phyloP scores from a whole-genome alignment of 78 protist species.

The Capsaspora owczarzaki region DNA sequence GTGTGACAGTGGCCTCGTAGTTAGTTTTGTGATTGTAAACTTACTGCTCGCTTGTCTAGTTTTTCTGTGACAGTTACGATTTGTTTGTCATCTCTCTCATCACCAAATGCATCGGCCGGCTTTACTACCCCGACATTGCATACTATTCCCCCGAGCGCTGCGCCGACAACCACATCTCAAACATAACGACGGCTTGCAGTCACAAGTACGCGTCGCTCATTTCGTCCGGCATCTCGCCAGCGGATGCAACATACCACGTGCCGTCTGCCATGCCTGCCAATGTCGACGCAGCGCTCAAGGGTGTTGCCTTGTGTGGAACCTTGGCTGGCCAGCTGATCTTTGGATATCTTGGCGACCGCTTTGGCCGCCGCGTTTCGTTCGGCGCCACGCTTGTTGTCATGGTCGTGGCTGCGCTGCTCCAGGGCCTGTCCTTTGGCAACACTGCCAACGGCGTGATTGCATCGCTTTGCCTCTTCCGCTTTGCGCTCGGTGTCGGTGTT shows the following conservation, averaged over 20 bases:
- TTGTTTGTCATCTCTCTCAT: not conserved
- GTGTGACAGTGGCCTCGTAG: not conserved
- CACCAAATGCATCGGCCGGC: not conserved
- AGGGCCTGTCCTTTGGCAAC: not conserved
- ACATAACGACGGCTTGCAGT: not conserved
- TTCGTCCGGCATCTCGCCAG: not conserved
- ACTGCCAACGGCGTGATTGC: not conserved
- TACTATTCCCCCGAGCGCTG: not conserved
- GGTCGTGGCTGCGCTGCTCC: not conserved
- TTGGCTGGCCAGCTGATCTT: slow-evolving; percentile 15
- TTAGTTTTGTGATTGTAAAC: not conserved
- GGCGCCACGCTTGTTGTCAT: not conserved
- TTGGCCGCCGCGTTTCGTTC: slow-evolving; percentile 10
- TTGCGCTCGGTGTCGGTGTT: slow-evolving; percentile 66
- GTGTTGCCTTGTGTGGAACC: not conserved
- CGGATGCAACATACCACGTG: not conserved
- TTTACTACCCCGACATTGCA: not conserved
- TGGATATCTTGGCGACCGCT: slow-evolving; percentile 13
- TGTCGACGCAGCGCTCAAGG: not conserved
- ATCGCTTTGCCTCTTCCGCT: slow-evolving; percentile 4
- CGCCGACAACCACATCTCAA: not conserved
- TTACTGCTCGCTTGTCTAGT: not conserved
- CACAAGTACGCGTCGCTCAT: not conserved
- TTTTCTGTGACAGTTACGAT: not conserved
- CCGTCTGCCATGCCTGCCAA: not conserved